These are phyloP conservation scores for Trifolium repens DNA, from an alignment of 306 rosid species.

Conservation along the genomic window DNA sequence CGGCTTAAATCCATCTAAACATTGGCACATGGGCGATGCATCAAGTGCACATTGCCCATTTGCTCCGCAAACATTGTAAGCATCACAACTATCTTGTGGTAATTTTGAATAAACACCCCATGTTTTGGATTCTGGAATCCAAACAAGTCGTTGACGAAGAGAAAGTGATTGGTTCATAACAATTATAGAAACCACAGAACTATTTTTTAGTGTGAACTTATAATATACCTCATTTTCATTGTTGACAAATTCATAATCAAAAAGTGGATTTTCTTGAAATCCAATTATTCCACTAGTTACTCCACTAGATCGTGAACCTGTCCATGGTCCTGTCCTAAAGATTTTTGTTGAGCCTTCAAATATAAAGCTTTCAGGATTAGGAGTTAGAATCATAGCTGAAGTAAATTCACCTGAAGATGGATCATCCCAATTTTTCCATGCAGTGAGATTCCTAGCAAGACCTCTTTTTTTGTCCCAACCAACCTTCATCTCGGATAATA, in stretches of 20 bases:
- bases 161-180: constrained; percentile 36
- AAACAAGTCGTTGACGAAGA: background rate
- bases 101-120: constrained; percentile 28
- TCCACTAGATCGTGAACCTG: background rate
- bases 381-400: background rate
- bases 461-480: constrained; percentile 49
- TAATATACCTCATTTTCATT: constrained; percentile 27
- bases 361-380: constrained; percentile 2
- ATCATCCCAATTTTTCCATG: constrained; percentile 54
- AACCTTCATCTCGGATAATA: constrained; percentile 52
- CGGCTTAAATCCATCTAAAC: constrained; percentile 41
- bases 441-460: constrained; percentile 8
- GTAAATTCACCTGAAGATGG: constrained; percentile 48
- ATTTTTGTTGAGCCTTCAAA: background rate
- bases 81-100: constrained; percentile 38
- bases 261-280: background rate
- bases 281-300: background rate
- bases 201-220: background rate
- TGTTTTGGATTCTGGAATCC: background rate
- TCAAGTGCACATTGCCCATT: constrained; percentile 29
- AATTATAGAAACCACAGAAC: constrained; percentile 21
- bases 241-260: background rate
- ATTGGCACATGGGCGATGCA: constrained; percentile 12
- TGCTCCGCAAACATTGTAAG: constrained; percentile 37
- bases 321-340: constrained; percentile 32